Evolutionary conservation across 2,329 filamentous ascomycete genomes (phyloP), one percentile per base, ranked within the genome.

Genomic region (Phyllosticta paracitricarpa): DNA sequence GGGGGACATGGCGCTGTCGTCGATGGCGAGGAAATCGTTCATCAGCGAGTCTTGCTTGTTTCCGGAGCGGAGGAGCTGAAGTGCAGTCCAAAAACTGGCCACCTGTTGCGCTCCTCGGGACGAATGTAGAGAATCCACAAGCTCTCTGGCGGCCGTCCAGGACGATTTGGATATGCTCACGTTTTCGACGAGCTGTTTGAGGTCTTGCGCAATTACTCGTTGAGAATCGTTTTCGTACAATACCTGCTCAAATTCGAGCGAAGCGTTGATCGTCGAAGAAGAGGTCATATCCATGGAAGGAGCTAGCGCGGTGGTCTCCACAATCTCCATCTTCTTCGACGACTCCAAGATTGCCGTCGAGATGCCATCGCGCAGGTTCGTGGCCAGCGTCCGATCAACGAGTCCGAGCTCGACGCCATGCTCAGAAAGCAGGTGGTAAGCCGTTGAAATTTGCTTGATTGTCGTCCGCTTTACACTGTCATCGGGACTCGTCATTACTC

Each of bases 401-500:
- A 86, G 83, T 0, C 82, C 79, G 0, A 87, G 88, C 61, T 86
- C 82, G 25, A 87, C 79, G 4, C 84, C 82, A 19, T 89, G 77
- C 4, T 81, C 78, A 19, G 81, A 82, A 22, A 94, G 76, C 7
- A 93, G 72, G 30, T 83, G 79, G 58, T 90, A 85, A 0, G 89
- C 86, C 56, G 86, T 87, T 14, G 87, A 83, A n/a, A 99, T 81
- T 64, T 93, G 89, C 28, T 82, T 81, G 26, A 97, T 82, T 1
- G 87, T 85, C 61, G 82, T 81, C 64, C 85, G 81, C 71, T 95
- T 96, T 28, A 82, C 78, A n/a, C 80, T 80, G 66, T 96, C 91
- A 67, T 97, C 91, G 66, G 86, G 88, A 8, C 86, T 84, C 71
- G 93, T 90, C 85, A 97, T 92, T 14, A 90, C 75, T 17, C 91